Evolutionary conservation across 2,329 filamentous ascomycete genomes (phyloP), one percentile per base, ranked within the genome.

Genomic region (Grosmannia clavigera): DNA sequence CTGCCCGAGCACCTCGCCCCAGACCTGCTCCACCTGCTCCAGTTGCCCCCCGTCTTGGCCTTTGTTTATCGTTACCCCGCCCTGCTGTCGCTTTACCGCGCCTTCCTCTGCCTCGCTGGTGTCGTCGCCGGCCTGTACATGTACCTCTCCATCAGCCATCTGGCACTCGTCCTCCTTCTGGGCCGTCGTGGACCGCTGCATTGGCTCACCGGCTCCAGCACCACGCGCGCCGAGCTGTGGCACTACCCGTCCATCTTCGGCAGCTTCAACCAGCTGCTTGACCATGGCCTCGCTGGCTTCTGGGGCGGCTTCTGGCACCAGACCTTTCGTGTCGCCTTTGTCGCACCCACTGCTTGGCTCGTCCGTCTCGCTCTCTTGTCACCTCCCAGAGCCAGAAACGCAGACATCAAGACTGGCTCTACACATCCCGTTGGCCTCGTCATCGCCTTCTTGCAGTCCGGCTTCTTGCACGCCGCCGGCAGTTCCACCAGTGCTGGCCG

Each of bases 221-320:
- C 82, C 9, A 70, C 74, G 52, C 74, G 76, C 52, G 71, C 69
- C 9, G 73, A 80, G 55, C 72, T 81, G 2, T 83, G 79, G 80
- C 74, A 77, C 56, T 75, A 78, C 62, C 76, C 82, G 0, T 72
- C 81, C 35, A 74, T 80, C 5, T 78, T 84, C 61, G 86, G 87
- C 14, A 75, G 75, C 25, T 74, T 80, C 60, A 66, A 67, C 50
- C 72, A 76, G 31, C 76, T 92, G 2, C 72, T 85, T 12, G 82
- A 90, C 63, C 77, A 82, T 61, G 92, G 92, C 0, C 76, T 96
- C 2, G 79, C 81, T 0, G 92, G 91, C 0, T 87, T 86, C 73
- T 97, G 92, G 92, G 85, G 88, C 53, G 78, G 77, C 27, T 92
- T 84, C 79, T 96, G 92, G 92, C 92, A 97, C 71, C 92, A 96